Base-by-base conservation (phyloP, 2,329 filamentous ascomycete genomes). In the Fragosphaeria purpurea region DNA sequence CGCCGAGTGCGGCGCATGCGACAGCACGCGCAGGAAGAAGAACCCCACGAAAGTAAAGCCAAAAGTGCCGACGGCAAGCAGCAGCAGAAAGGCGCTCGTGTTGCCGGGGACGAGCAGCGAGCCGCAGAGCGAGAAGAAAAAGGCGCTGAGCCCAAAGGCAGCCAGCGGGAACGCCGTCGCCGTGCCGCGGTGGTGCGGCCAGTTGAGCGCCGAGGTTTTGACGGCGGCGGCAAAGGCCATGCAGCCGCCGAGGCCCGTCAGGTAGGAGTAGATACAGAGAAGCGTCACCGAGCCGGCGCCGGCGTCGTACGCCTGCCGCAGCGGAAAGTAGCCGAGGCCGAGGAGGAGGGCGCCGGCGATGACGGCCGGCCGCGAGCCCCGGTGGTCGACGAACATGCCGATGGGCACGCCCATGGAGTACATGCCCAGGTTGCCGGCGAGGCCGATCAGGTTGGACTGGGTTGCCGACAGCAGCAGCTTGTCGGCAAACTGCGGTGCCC, bases 401-500 rank as follows among this genome's bases (percentile, higher is more conserved):
- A 94, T 77, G 1, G 91, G 90, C 59, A 97, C 86, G 33, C 93
- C 93, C 62, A 88, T 77, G 7, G 83, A 83, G 68, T 97, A 97
- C 88, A 96, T 95, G 62, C 91, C 91, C 62, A 97, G 70, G 62
- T 91, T 91, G n/a, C 82, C 86, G 44, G 80, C 77, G n/a, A 86
- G 75, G 42, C 86, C 90, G 63, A 98, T 90, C 57, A 97, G 68
- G 67, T 98, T 97, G 67, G 82, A 89, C 66, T 96, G 77, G 3
- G 91, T 97, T n/a, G 93, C 85, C 11, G 89, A 89, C 54, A 97
- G 79, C 63, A 85, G 82, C 60, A 98, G 75, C 59, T 80, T 83
- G 61, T 94, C 83, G 46, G 90, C 89, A 63, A 96, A 96, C 68
- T 96, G 90, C 22, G 93, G 93, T 11, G 88, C 89, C 90, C 93